phyloP scores from a whole-genome alignment of 2,329 filamentous ascomycete species.

The Curvularia sp. region DNA sequence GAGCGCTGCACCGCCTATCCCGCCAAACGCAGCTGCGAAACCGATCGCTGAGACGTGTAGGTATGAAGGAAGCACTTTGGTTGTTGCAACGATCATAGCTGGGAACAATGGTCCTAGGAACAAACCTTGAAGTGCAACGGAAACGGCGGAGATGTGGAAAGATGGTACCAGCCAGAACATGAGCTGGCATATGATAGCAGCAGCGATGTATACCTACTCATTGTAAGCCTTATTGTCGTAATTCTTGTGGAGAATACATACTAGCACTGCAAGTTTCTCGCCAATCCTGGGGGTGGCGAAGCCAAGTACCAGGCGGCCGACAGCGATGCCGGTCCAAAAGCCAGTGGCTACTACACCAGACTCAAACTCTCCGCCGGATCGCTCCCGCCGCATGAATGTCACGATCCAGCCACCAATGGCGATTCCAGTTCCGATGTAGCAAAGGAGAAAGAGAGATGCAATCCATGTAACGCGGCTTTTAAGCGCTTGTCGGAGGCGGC shows the following conservation, averaged over 20 bases:
- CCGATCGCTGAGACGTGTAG: conserved; percentile 80
- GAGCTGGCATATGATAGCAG: conserved; percentile 70
- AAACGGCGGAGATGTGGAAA: conserved; percentile 75
- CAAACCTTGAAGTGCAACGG: conserved; percentile 76
- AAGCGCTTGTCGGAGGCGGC: conserved; percentile 58
- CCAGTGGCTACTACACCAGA: conserved; percentile 75
- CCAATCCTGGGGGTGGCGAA: conserved; percentile 78
- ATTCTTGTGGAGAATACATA: conserved; percentile 18
- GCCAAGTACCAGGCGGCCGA: conserved; percentile 74
- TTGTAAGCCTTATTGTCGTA: background rate
- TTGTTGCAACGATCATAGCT: conserved; percentile 73
- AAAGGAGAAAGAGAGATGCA: conserved; percentile 72
- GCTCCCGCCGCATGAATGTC: conserved; percentile 79
- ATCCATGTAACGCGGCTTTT: conserved; percentile 68
- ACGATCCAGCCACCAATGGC: conserved; percentile 79
- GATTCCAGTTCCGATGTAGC: conserved; percentile 79
- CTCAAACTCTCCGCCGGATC: conserved; percentile 70
- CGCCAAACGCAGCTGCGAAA: conserved; percentile 79
- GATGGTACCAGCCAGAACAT: conserved; percentile 83
- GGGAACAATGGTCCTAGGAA: conserved; percentile 83
- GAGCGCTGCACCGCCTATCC: conserved; percentile 71
- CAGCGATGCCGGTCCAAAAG: conserved; percentile 83
- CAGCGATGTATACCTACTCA: conserved; percentile 65
- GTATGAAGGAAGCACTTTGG: conserved; percentile 74
- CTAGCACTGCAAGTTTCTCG: conserved; percentile 66